These are phyloP conservation scores for Spizellomyces punctatus DNA, from an alignment of 192 early-diverging fungal species.

Conservation along the genomic window DNA sequence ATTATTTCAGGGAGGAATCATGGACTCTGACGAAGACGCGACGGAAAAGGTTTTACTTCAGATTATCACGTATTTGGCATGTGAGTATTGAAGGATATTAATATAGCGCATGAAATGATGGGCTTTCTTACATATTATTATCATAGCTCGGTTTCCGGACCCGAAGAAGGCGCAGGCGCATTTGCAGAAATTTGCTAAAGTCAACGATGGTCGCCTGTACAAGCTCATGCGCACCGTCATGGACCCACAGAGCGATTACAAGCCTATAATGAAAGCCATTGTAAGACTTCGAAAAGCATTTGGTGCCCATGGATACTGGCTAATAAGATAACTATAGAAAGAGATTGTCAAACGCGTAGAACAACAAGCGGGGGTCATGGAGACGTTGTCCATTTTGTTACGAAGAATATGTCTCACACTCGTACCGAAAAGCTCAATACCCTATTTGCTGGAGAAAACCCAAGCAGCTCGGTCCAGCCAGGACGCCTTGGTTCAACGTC, in stretches of 20 bases:
- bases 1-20: slow-evolving; percentile 30
- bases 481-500: slow-evolving; percentile 25
- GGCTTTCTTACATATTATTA: neutral
- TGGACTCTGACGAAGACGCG: slow-evolving; percentile 44
- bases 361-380: slow-evolving; percentile 59
- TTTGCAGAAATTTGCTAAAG: slow-evolving; percentile 70
- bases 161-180: slow-evolving; percentile 58
- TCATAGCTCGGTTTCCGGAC: slow-evolving; percentile 61
- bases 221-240: slow-evolving; percentile 71
- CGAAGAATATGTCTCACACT: slow-evolving; percentile 75
- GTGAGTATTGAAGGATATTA: slow-evolving; percentile 24
- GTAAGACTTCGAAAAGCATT: no score
- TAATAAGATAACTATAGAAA: slow-evolving; percentile 31
- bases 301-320: slow-evolving; percentile 43
- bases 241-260: slow-evolving; percentile 69
- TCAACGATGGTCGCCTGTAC: slow-evolving; percentile 69
- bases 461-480: slow-evolving; percentile 3
- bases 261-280: slow-evolving; percentile 66
- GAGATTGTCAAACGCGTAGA: slow-evolving; percentile 71
- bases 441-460: slow-evolving; percentile 57
- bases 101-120: slow-evolving; percentile 10
- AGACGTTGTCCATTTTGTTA: slow-evolving; percentile 74
- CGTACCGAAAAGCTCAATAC: slow-evolving; percentile 69
- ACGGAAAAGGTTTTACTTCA: slow-evolving; percentile 52
- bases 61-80: slow-evolving; percentile 57